These are phyloP conservation scores for Leccinum obscurum DNA, from an alignment of 768 basidiomycete genomes.

Conservation along the genomic window DNA sequence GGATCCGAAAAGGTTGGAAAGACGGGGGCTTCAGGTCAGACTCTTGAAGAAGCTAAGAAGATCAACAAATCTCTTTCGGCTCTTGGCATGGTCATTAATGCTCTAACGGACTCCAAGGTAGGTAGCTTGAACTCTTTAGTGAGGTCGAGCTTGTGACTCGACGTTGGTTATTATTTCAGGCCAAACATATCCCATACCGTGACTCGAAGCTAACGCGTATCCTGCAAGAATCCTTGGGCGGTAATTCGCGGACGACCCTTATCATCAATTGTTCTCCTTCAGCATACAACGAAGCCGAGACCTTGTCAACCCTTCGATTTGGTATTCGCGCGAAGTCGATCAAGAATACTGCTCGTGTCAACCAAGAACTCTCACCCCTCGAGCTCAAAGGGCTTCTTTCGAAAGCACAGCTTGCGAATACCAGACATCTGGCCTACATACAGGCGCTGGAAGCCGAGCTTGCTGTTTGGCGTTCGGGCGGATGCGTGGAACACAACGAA, in stretches of 20 bases:
- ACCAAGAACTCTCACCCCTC: constrained; percentile 93
- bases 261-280: constrained; percentile 99
- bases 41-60: constrained; percentile 99
- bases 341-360: constrained; percentile 99
- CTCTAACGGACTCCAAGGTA: constrained; percentile 94
- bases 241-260: constrained; percentile 93
- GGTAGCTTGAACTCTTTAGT: constrained; percentile 19
- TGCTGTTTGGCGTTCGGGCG: constrained; percentile 85
- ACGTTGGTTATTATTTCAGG: constrained; percentile 45
- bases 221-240: constrained; percentile 96
- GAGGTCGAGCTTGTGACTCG: constrained; percentile 4
- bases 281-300: constrained; percentile 96
- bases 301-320: constrained; percentile 94
- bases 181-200: constrained; percentile 96
- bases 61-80: constrained; percentile 99
- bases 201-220: constrained; percentile 99
- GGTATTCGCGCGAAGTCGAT: constrained; percentile 99
- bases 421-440: constrained; percentile 83
- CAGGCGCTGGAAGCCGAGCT: constrained; percentile 89
- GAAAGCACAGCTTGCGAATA: constrained; percentile 86
- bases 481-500: constrained; percentile 76
- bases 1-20: constrained; percentile 99
- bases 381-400: constrained; percentile 92
- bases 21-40: constrained; percentile 98
- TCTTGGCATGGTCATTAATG: constrained; percentile 99